Evolutionary conservation across 148 eudicot genomes (phyloP), one percentile per base, ranked within the genome.

Genomic region (Rhododendron ferrugineum): DNA sequence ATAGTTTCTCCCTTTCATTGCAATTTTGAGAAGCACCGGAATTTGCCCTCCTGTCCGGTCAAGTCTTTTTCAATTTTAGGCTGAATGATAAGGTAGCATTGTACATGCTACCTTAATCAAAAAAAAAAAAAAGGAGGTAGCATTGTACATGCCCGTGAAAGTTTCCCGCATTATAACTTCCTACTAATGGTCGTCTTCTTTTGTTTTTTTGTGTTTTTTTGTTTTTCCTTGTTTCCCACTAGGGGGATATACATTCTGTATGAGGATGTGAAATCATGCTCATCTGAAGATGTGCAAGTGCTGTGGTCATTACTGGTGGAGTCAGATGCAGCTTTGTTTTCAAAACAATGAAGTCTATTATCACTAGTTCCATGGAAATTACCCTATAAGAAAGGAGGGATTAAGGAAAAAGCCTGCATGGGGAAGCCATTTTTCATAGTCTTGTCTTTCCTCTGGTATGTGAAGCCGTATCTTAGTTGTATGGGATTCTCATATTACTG

Each of bases 181-280:
- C 76, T 26, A 32, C 36, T 72, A 15, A 28, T 72, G 44, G 36
- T 34, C 44, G 18, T 30, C 46, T 42, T 18, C 22, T 54, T 3
- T 16, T 54, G 4, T 14, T 2, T 36, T 36, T 37, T 37, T 37
- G 0, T 37, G 5, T 37, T 37, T 37, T 5, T 37, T 40, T 40
- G 6, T 40, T 40, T 40, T 40, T 2, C 49, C 49, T 46, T 46
- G 5, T 52, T 79, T 86, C 34, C 86, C 89, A 93, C 91, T 1
- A 84, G 88, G 46, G 96, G 94, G 56, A 80, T 92, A 64, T 86
- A 90, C 68, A 52, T 92, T 15, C 37, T 92, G 82, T 92, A 92
- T 84, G 95, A 93, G 79, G 95, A 93, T 86, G 95, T 92, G 72
- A 92, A 93, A 85, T 89, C 93, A 2, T 91, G 94, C 62, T 81